A percentile compares a stretch with the other conserved stretches of the same genome.
These are phyloP conservation scores for Cocos nucifera DNA, from an alignment of 176 grass and related monocot species.

Conservation along the genomic window DNA sequence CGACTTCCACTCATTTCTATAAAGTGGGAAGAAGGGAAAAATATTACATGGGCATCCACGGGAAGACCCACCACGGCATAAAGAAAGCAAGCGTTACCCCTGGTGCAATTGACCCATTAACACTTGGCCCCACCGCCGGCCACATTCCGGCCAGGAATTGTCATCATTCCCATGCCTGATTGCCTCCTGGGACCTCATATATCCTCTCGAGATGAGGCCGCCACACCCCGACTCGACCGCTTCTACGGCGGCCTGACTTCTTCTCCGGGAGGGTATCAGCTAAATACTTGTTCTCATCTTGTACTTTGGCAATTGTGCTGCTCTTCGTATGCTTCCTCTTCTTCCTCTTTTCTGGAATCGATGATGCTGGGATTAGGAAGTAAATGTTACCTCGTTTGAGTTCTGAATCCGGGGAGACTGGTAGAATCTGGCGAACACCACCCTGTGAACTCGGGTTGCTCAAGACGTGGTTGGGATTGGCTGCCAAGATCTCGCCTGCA, in stretches of 20 bases:
- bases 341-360: not conserved
- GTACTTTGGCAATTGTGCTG: not conserved
- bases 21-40: no score
- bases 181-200: not conserved
- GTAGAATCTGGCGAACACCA: not conserved
- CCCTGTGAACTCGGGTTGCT: conserved; percentile 12
- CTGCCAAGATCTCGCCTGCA: conserved; percentile 1
- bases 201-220: conserved; percentile 15
- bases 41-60: no score
- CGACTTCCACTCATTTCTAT: conserved; percentile 4
- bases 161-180: conserved; percentile 15
- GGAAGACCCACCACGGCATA: no score
- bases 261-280: not conserved
- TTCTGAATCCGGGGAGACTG: conserved; percentile 4
- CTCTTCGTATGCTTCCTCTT: not conserved
- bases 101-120: no score
- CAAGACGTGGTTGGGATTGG: conserved; percentile 13
- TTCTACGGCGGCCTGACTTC: not conserved
- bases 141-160: no score
- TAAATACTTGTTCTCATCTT: not conserved
- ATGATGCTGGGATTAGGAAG: conserved; percentile 6
- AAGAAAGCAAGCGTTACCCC: no score
- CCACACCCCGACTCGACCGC: conserved; percentile 4
- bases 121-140: no score
- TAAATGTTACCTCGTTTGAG: conserved; percentile 14